Percentiles rank a stretch among this genome's conserved stretches.
Conservation (phyloP, 163 green algal species). For the Botryococcus braunii region DNA sequence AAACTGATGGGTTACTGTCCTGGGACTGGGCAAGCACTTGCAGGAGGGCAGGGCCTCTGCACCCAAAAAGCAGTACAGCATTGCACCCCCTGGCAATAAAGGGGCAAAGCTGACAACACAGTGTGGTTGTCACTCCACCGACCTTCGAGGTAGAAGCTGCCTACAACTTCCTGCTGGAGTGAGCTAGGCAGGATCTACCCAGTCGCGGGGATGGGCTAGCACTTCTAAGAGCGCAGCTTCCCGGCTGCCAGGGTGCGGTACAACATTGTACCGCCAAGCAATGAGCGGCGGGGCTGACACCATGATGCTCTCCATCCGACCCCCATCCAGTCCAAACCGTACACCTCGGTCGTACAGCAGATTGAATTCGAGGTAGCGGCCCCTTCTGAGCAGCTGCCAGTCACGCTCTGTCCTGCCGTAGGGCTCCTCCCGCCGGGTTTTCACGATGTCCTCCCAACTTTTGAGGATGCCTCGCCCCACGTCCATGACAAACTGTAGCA, state of each 20-base stretch:
- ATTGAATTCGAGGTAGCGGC: conserved; percentile 93
- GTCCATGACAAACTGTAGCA: conserved; percentile 43
- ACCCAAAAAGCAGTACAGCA: too few species aligned
- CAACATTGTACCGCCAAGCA: conserved; percentile 47
- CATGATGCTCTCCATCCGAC: conserved; percentile 90
- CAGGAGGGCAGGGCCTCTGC: too few species aligned
- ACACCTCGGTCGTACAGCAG: conserved; percentile 86
- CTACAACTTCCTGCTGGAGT: too few species aligned
- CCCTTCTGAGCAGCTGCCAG: conserved; percentile 84
- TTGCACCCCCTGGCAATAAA: too few species aligned
- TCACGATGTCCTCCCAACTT: conserved; percentile 69
- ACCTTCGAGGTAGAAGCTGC: too few species aligned
- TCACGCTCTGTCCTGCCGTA: conserved; percentile 66
- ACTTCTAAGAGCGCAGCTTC: conserved; percentile 60
- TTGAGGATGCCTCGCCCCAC: conserved; percentile 69
- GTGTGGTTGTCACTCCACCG: too few species aligned
- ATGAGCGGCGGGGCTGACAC: conserved; percentile 60
- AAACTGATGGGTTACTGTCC: too few species aligned
- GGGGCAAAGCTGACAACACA: too few species aligned
- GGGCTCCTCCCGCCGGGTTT: conserved; percentile 17
- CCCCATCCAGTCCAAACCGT: conserved; percentile 71
- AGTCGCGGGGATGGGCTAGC: conserved; percentile 56
- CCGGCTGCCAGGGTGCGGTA: conserved; percentile 39
- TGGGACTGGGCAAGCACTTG: too few species aligned
- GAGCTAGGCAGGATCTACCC: too few species aligned